Conservation (phyloP, 2,329 filamentous ascomycete species). For the Aspergillus fischeri region DNA sequence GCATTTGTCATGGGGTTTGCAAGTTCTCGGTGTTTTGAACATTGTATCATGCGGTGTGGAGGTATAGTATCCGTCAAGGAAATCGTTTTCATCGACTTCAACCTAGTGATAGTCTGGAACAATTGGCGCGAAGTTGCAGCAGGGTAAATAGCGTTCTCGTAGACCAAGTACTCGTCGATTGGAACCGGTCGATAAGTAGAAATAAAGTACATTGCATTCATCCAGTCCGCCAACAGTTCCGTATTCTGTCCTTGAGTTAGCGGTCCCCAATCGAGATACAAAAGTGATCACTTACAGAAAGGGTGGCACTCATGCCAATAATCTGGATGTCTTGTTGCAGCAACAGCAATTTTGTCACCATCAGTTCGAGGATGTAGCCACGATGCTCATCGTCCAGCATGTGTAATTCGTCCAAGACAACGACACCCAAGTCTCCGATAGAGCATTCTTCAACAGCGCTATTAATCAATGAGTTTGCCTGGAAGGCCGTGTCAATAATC, state of each 20-base stretch:
- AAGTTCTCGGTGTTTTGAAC: conserved; percentile 59
- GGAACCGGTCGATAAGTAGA: conserved; percentile 72
- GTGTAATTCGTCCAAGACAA: conserved; percentile 75
- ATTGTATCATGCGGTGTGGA: conserved; percentile 46
- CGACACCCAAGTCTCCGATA: conserved; percentile 59
- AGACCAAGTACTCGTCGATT: conserved; percentile 70
- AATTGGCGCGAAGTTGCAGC: conserved; percentile 56
- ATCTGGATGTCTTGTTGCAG: conserved; percentile 66
- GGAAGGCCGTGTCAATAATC: conserved; percentile 2
- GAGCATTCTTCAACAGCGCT: conserved; percentile 67
- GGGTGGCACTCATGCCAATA: conserved; percentile 74
- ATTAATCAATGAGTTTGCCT: conserved; percentile 74
- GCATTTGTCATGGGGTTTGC: conserved; percentile 63
- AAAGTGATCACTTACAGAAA: conserved; percentile 52
- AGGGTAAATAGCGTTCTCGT: conserved; percentile 64
- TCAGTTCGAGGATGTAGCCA: conserved; percentile 70
- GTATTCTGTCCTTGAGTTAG: conserved; percentile 56
- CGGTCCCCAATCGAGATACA: background rate
- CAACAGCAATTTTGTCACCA: conserved; percentile 68
- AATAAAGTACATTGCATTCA: conserved; percentile 66
- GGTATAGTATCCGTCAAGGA: conserved; percentile 31
- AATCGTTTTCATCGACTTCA: conserved; percentile 31
- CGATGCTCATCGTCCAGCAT: conserved; percentile 75
- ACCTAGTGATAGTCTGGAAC: conserved; percentile 54
- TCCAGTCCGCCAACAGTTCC: conserved; percentile 64